Conservation (phyloP, 2,329 filamentous ascomycete species). For the Thelonectria discophora region DNA sequence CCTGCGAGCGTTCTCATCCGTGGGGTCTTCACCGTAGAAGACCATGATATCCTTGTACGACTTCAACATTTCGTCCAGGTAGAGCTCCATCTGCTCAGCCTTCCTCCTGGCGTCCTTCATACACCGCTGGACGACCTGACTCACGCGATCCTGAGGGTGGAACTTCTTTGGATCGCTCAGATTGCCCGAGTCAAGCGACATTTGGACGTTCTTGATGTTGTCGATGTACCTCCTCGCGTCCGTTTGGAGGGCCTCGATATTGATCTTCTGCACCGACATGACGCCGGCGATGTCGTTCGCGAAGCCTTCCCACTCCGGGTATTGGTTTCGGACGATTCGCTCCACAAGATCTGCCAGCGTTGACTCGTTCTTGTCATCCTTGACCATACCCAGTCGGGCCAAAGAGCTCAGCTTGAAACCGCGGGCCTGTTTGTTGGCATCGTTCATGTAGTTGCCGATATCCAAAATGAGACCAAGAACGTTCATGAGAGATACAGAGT, state of each 20-base stretch:
- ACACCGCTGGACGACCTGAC: constrained; percentile 85
- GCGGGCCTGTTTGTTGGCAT: constrained; percentile 96
- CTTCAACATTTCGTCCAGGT: constrained; percentile 90
- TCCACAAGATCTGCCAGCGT: constrained; percentile 96
- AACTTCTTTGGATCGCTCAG: constrained; percentile 97
- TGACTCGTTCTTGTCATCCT: constrained; percentile 98
- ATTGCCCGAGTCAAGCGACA: constrained; percentile 90
- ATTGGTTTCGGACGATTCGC: constrained; percentile 94
- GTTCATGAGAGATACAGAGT: constrained; percentile 94
- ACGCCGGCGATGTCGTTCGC: constrained; percentile 84
- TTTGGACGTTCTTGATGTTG: constrained; percentile 93
- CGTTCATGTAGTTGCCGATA: constrained; percentile 99
- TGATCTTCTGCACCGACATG: constrained; percentile 84
- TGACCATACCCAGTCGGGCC: constrained; percentile 93
- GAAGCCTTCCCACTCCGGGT: constrained; percentile 94
- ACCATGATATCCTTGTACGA: constrained; percentile 95
- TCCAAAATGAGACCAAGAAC: constrained; percentile 95
- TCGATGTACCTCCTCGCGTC: constrained; percentile 94
- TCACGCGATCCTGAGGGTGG: constrained; percentile 95
- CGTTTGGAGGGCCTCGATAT: constrained; percentile 87
- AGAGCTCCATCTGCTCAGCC: constrained; percentile 93
- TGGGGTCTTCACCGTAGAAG: constrained; percentile 94
- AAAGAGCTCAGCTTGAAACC: constrained; percentile 98
- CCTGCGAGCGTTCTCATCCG: constrained; percentile 89
- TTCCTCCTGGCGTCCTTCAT: constrained; percentile 98